Conservation (phyloP, 1,284 basidiomycete species). For the Tylopilus sp. region DNA sequence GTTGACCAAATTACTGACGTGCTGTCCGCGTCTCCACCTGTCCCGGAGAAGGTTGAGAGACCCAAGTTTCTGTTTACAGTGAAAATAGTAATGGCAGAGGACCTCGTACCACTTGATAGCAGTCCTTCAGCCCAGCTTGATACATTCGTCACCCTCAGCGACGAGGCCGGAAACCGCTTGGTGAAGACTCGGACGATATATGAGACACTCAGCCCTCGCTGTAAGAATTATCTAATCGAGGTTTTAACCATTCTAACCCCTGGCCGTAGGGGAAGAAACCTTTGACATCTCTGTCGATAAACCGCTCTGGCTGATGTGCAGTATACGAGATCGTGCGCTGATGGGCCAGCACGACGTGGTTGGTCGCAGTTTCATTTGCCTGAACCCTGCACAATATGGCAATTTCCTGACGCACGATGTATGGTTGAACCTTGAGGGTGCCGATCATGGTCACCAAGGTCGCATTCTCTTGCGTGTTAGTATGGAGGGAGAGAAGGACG, state of each 20-base stretch:
- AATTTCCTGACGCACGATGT: constrained; percentile 91
- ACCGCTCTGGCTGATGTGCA: constrained; percentile 93
- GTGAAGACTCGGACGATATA: constrained; percentile 97
- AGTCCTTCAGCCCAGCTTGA: constrained; percentile 73
- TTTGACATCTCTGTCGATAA: constrained; percentile 92
- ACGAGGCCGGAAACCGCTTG: constrained; percentile 84
- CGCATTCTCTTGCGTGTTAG: constrained; percentile 86
- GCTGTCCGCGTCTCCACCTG: constrained; percentile 57
- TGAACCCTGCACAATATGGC: constrained; percentile 86
- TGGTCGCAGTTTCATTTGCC: constrained; percentile 87
- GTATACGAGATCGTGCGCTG: constrained; percentile 85
- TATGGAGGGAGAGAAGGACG: constrained; percentile 99
- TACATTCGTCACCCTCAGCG: constrained; percentile 92
- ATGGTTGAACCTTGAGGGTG: constrained; percentile 87
- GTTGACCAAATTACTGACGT: constrained; percentile 84
- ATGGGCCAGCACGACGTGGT: constrained; percentile 90
- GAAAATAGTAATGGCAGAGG: constrained; percentile 90
- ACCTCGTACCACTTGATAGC: constrained; percentile 69
- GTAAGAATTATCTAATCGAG: constrained; percentile 45
- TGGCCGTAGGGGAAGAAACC: constrained; percentile 82
- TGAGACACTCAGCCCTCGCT: constrained; percentile 85
- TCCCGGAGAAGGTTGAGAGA: constrained; percentile 63
- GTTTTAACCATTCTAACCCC: constrained; percentile 2
- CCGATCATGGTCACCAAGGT: constrained; percentile 49
- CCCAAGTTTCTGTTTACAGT: constrained; percentile 86